Conservation (phyloP, 768 basidiomycete genomes). For the Candolleomyces aberdarensis region DNA sequence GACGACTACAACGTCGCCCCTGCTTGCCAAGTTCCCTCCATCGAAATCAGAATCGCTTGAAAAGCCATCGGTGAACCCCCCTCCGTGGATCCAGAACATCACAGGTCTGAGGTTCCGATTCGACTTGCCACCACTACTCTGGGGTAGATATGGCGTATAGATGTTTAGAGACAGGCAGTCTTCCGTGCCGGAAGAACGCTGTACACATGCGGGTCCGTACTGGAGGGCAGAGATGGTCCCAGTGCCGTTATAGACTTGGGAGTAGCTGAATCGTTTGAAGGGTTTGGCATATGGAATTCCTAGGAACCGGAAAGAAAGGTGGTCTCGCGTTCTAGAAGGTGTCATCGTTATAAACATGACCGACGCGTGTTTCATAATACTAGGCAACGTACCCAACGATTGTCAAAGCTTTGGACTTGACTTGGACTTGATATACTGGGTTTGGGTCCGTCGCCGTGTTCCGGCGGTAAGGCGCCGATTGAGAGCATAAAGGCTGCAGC, state of each 20-base stretch:
- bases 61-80: slow-evolving; percentile 40
- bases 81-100: slow-evolving; percentile 51
- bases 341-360: no score
- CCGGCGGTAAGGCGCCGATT: slow-evolving; percentile 25
- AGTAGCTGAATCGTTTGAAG: slow-evolving; percentile 42
- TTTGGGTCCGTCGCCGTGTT: slow-evolving; percentile 21
- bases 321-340: slow-evolving; percentile 40
- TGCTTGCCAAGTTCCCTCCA: slow-evolving; percentile 41
- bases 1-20: slow-evolving; percentile 29
- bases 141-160: slow-evolving; percentile 37
- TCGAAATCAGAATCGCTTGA: slow-evolving; percentile 39
- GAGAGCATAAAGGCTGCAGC: slow-evolving; percentile 25
- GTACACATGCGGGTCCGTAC: slow-evolving; percentile 33
- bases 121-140: slow-evolving; percentile 5
- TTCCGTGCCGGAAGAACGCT: slow-evolving; percentile 27
- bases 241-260: slow-evolving; percentile 24
- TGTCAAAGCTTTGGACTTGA: slow-evolving; percentile 20
- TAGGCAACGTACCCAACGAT: slow-evolving; percentile 19
- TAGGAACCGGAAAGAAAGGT: slow-evolving; percentile 47
- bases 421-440: slow-evolving; percentile 21
- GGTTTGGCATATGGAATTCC: slow-evolving; percentile 49
- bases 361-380: not conserved
- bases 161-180: slow-evolving; percentile 48
- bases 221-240: slow-evolving; percentile 27
- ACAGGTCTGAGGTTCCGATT: slow-evolving; percentile 33